phyloP scores from a whole-genome alignment of 176 grass and related monocot species.

The Secale cereale region DNA sequence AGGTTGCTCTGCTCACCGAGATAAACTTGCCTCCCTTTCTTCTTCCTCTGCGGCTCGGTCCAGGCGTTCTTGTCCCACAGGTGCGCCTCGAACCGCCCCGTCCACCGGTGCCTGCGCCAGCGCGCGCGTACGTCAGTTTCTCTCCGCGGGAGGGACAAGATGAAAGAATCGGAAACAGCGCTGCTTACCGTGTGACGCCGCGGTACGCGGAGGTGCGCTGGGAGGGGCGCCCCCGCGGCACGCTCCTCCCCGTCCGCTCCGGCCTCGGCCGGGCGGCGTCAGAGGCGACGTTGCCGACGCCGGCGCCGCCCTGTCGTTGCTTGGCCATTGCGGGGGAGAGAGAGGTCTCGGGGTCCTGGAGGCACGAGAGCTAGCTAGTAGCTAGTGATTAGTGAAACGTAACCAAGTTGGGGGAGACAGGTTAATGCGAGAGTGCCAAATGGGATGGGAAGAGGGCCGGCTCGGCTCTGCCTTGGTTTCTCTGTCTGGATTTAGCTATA shows the following conservation, averaged over 20 bases:
- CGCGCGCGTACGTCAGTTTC: neutral
- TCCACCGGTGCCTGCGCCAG: slow-evolving; percentile 68
- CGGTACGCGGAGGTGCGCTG: slow-evolving; percentile 72
- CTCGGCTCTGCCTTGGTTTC: no score
- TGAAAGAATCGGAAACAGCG: no score
- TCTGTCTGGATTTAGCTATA: no score
- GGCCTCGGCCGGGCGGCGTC: neutral
- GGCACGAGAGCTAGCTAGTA: no score
- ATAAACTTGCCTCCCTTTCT: slow-evolving; percentile 94
- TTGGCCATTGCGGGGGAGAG: slow-evolving; percentile 27
- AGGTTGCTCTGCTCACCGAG: slow-evolving; percentile 48
- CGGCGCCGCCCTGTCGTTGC: neutral
- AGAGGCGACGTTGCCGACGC: neutral
- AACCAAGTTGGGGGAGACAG: no score
- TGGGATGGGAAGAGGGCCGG: no score
- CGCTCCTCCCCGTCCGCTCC: slow-evolving; percentile 56
- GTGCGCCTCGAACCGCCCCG: slow-evolving; percentile 91
- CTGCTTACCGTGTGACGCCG: slow-evolving; percentile 57
- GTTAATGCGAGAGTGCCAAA: no score
- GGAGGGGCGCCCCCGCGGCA: slow-evolving; percentile 36
- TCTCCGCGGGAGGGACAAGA: no score
- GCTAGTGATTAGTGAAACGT: no score
- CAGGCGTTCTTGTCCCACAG: slow-evolving; percentile 79
- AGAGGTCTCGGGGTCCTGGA: neutral
- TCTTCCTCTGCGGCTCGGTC: slow-evolving; percentile 62